Percentiles rank a stretch among this genome's conserved stretches.
phyloP scores from a whole-genome alignment of 192 early-diverging fungal genomes.

The Linnemannia hyalina region DNA sequence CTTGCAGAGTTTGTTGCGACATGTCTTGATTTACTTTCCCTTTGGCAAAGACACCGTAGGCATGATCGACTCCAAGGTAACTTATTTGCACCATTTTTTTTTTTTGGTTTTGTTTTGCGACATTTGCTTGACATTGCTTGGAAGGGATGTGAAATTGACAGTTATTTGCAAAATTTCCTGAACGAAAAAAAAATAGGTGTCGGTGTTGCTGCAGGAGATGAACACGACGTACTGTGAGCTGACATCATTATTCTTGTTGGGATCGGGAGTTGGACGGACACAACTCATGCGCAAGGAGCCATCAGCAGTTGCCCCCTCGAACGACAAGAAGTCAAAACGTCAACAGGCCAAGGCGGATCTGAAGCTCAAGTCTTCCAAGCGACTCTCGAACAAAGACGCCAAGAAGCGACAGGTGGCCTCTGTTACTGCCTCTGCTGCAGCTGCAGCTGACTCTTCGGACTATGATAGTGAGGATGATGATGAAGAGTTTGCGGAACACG shows the following conservation, averaged over 20 bases:
- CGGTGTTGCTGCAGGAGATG: constrained; percentile 71
- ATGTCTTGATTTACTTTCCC: constrained; percentile 82
- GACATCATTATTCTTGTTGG: constrained; percentile 68
- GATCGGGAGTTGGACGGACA: constrained; percentile 51
- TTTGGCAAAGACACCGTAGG: constrained; percentile 71
- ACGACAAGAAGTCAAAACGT: constrained; percentile 1
- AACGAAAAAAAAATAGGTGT: constrained; percentile 55
- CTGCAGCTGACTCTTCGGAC: constrained; percentile 19
- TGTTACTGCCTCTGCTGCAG: neutral
- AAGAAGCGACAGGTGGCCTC: constrained; percentile 25
- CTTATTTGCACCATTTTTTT: neutral
- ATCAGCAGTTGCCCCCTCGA: neutral
- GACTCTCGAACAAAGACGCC: constrained; percentile 34
- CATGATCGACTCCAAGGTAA: constrained; percentile 67
- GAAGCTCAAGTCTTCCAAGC: constrained; percentile 17
- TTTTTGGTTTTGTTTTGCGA: neutral
- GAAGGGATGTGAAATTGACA: neutral
- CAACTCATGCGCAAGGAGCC: constrained; percentile 20
- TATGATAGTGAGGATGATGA: constrained; percentile 43
- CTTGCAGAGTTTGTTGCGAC: constrained; percentile 73
- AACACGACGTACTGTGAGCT: constrained; percentile 79
- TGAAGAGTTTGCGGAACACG: neutral
- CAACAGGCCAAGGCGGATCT: constrained; percentile 10
- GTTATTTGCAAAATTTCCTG: neutral
- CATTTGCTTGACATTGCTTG: no score